These are phyloP conservation scores for Catharanthus roseus DNA, from an alignment of 257 asterid species.

Conservation along the genomic window DNA sequence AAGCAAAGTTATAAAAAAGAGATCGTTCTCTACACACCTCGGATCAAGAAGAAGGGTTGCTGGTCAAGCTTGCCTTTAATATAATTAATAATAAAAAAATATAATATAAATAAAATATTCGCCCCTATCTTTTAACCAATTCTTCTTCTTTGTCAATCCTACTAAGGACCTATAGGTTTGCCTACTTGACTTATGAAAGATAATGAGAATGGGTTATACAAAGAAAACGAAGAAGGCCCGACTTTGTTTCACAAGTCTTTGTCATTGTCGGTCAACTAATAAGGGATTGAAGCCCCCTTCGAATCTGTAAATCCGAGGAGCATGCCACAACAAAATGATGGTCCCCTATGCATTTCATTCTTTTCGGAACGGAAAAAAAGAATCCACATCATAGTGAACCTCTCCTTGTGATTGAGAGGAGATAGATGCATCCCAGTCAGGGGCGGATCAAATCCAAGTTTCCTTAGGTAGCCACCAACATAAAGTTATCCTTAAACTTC, in stretches of 20 bases:
- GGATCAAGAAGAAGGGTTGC: no score
- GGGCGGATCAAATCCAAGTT: slow-evolving; percentile 9
- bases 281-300: slow-evolving; percentile 1
- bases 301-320: no score
- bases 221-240: slow-evolving; percentile 6
- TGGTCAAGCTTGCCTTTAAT: no score
- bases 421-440: slow-evolving; percentile 3
- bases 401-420: slow-evolving; percentile 12
- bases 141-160: slow-evolving; percentile 4
- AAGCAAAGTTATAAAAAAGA: no score
- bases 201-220: slow-evolving; percentile 3
- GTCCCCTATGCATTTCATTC: background rate
- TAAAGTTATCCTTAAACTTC: slow-evolving; percentile 10
- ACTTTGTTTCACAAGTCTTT: slow-evolving; percentile 15
- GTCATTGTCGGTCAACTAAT: slow-evolving; percentile 8
- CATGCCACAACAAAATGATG: slow-evolving; percentile 1
- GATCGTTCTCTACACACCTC: no score
- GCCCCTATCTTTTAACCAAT: background rate
- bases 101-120: background rate
- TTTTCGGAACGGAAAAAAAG: background rate
- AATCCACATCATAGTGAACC: no score
- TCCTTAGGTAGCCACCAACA: slow-evolving; percentile 3
- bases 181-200: slow-evolving; percentile 6
- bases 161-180: slow-evolving; percentile 6
- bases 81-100: no score